Percentiles rank a stretch among this genome's conserved stretches.
phyloP scores from a whole-genome alignment of 352 stramenopile species.

The Pythium scleroteichum region DNA sequence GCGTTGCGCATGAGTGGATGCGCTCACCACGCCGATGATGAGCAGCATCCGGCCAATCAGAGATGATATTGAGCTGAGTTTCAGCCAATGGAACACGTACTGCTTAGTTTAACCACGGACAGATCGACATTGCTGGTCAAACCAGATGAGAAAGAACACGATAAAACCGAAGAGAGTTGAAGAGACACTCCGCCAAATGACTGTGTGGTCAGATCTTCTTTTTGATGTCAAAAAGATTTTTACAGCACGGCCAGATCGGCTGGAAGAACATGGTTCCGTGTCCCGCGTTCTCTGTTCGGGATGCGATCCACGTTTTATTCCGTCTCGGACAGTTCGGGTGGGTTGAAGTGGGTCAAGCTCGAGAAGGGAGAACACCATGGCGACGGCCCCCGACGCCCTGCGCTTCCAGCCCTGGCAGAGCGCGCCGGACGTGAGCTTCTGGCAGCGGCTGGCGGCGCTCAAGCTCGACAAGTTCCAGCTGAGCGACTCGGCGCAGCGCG shows the following conservation, averaged over 20 bases:
- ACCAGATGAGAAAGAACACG: too few relatives aligned
- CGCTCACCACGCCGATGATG: constrained; percentile 21
- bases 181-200: too few relatives aligned
- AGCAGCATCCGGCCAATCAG: constrained; percentile 11
- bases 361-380: background rate
- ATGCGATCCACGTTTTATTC: background rate
- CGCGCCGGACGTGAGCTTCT: constrained; percentile 81
- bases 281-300: too few relatives aligned
- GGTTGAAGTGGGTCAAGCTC: constrained; percentile 24
- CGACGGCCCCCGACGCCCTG: constrained; percentile 48
- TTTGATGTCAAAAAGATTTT: too few relatives aligned
- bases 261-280: too few relatives aligned
- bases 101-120: background rate
- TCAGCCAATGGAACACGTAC: constrained; percentile 17
- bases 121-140: too few relatives aligned
- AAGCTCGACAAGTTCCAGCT: constrained; percentile 87
- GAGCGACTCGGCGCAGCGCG: constrained; percentile 55
- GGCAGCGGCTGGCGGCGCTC: constrained; percentile 70
- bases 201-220: too few relatives aligned
- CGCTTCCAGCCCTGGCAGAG: constrained; percentile 85
- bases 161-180: too few relatives aligned
- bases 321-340: constrained; percentile 16
- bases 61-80: background rate
- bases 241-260: too few relatives aligned
- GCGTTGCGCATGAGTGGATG: background rate